Conservation (phyloP, 2,329 filamentous ascomycete genomes). For the Dactylellina drechsleri region DNA sequence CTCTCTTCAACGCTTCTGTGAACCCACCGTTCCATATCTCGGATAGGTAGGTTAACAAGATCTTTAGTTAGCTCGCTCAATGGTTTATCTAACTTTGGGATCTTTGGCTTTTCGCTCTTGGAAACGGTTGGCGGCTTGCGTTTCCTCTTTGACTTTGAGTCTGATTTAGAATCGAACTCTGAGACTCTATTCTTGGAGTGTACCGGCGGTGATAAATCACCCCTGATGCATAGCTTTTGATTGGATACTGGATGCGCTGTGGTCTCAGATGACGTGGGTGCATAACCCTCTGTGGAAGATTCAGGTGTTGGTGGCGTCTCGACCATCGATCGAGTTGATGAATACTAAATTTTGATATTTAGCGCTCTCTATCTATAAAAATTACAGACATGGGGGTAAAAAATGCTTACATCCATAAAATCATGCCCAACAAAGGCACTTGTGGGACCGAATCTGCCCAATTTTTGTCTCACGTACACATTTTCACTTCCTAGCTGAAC, state of each 20-base stretch:
- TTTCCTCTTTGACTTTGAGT: slow-evolving; percentile 30
- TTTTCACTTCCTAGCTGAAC: neutral
- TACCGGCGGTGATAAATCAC: neutral
- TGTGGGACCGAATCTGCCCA: slow-evolving; percentile 31
- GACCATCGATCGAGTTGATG: slow-evolving; percentile 14
- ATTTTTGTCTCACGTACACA: neutral
- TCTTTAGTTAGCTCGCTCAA: slow-evolving; percentile 77
- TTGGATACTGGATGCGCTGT: neutral
- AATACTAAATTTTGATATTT: slow-evolving; percentile 24
- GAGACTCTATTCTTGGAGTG: slow-evolving; percentile 2
- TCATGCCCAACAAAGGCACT: slow-evolving; percentile 31
- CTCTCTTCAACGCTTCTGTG: slow-evolving; percentile 75
- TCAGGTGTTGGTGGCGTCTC: slow-evolving; percentile 32
- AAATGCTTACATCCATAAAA: slow-evolving; percentile 18
- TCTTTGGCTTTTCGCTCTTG: slow-evolving; percentile 62
- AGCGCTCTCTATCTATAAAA: neutral
- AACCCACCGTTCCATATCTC: slow-evolving; percentile 83
- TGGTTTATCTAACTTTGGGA: slow-evolving; percentile 71
- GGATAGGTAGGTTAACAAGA: slow-evolving; percentile 71
- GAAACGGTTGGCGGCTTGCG: slow-evolving; percentile 45
- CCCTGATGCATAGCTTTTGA: neutral
- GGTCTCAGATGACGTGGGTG: neutral
- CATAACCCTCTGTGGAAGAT: slow-evolving; percentile 35
- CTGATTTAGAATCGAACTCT: neutral
- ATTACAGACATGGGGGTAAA: neutral